Conservation (phyloP, 1,284 basidiomycete species). For the Lentinula novae-zelandiae region DNA sequence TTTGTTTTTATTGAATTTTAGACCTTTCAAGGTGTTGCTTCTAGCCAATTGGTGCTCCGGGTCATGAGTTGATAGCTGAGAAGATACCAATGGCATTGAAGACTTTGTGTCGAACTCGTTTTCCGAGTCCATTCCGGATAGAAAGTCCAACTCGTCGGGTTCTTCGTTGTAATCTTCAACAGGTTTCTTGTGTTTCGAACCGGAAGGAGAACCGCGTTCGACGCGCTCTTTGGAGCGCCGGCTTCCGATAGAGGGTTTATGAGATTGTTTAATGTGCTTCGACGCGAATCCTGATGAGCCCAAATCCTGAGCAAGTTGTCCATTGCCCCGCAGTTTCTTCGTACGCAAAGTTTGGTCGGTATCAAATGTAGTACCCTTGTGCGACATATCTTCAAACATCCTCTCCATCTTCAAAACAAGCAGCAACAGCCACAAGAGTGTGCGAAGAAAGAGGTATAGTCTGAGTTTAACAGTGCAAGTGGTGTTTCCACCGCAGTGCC, state of each 20-base stretch:
- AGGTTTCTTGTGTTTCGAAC: not conserved
- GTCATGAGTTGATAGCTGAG: not conserved
- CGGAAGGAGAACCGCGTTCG: not conserved
- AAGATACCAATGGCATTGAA: not conserved
- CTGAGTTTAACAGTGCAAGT: no score
- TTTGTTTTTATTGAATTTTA: constrained; percentile 5
- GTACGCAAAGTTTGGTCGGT: not conserved
- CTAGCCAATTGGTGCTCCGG: not conserved
- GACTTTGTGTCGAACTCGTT: not conserved
- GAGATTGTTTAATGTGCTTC: not conserved
- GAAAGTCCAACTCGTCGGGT: constrained; percentile 6
- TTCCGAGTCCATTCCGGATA: constrained; percentile 4
- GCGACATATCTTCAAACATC: not conserved
- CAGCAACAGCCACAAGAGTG: no score
- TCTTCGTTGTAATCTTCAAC: not conserved
- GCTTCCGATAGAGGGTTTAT: not conserved
- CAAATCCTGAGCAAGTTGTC: constrained; percentile 3
- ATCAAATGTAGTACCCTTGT: not conserved
- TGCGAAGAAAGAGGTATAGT: no score
- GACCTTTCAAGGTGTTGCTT: not conserved
- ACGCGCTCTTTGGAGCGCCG: not conserved
- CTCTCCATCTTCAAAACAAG: no score
- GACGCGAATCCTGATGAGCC: constrained; percentile 8
- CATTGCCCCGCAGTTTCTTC: not conserved
- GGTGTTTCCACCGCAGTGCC: no score